These are phyloP conservation scores for Fusarium sp. DNA, from an alignment of 2,329 filamentous ascomycete genomes.

Conservation along the genomic window DNA sequence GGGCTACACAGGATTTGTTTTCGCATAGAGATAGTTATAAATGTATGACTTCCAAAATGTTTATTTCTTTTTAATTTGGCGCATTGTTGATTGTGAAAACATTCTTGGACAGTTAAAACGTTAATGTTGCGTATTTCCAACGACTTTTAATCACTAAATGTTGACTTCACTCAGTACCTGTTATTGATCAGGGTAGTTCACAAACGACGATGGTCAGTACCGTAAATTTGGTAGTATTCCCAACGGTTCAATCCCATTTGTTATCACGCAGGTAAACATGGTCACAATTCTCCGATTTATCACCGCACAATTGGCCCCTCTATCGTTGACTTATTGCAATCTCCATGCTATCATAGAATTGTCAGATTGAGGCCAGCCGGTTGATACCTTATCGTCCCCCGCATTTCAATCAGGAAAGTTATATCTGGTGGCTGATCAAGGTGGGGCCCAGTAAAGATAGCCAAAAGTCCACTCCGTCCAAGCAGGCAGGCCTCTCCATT, in stretches of 20 bases:
- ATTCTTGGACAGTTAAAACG: too few relatives aligned
- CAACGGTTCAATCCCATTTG: background rate
- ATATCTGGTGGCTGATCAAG: conserved; percentile 2
- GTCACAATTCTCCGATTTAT: accelerated
- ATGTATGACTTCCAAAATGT: accelerated
- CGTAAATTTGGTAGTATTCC: too few relatives aligned
- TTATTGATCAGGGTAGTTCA: too few relatives aligned
- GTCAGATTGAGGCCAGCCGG: background rate
- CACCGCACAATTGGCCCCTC: background rate
- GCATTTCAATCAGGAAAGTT: conserved; percentile 22
- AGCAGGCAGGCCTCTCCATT: conserved; percentile 17
- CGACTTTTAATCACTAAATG: too few relatives aligned
- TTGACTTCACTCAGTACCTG: too few relatives aligned
- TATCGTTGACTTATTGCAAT: background rate
- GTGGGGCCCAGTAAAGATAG: background rate
- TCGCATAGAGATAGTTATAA: background rate
- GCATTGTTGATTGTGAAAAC: background rate
- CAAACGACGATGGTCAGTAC: too few relatives aligned
- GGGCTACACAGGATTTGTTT: conserved; percentile 8
- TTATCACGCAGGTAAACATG: background rate
- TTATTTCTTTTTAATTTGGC: too few relatives aligned
- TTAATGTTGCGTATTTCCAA: too few relatives aligned
- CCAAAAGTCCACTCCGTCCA: background rate
- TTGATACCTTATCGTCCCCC: background rate
- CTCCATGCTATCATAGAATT: background rate